Conservation (phyloP, 2,329 filamentous ascomycete genomes). For the Stagonosporopsis vannaccii region DNA sequence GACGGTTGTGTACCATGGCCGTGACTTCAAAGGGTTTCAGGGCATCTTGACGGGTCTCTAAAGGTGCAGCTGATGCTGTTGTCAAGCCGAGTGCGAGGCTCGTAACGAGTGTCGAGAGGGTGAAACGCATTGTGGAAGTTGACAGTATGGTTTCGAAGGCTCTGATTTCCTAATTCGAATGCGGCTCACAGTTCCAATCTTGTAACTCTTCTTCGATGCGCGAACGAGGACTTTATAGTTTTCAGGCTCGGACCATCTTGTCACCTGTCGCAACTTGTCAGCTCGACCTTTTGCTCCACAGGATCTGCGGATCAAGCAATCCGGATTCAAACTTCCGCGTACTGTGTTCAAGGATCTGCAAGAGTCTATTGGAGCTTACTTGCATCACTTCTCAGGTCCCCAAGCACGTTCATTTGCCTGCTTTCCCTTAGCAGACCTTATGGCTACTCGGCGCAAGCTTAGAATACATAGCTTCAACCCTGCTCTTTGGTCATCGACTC, state of each 20-base stretch:
- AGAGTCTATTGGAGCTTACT: background rate
- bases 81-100: slow-evolving; percentile 20
- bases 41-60: slow-evolving; percentile 18
- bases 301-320: background rate
- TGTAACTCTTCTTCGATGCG: background rate
- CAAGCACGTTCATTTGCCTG: background rate
- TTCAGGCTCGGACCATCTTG: background rate
- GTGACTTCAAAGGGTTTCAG: slow-evolving; percentile 34
- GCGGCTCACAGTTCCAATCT: background rate
- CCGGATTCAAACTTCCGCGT: background rate
- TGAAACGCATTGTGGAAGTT: slow-evolving; percentile 21
- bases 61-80: slow-evolving; percentile 14
- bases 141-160: background rate
- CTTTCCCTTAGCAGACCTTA: background rate
- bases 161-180: background rate
- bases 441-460: background rate
- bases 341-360: background rate
- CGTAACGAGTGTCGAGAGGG: slow-evolving; percentile 13
- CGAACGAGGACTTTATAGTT: background rate
- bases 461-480: background rate
- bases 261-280: background rate
- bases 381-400: background rate
- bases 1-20: slow-evolving; percentile 1
- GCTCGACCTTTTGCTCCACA: background rate
- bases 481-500: background rate